phyloP scores from a whole-genome alignment of 257 asterid genomes.

The Linaria vulgaris region DNA sequence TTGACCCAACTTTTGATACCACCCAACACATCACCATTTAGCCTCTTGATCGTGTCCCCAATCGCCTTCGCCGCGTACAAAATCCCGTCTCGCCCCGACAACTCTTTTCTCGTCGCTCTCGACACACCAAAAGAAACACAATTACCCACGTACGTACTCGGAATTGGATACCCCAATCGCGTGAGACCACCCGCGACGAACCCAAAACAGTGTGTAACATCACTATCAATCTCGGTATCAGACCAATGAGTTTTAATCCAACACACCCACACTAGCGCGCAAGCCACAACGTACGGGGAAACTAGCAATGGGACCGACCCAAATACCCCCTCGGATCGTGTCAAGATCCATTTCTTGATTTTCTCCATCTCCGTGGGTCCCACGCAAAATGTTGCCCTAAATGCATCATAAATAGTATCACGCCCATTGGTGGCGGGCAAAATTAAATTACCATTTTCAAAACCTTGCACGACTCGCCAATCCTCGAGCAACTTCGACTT shows the following conservation, averaged over 20 bases:
- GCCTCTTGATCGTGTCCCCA: constrained; percentile 36
- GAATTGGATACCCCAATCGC: constrained; percentile 28
- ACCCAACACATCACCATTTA: constrained; percentile 32
- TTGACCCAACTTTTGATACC: constrained; percentile 37
- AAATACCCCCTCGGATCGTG: constrained; percentile 25
- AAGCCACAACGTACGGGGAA: constrained; percentile 31
- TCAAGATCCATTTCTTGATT: constrained; percentile 42
- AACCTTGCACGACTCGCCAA: constrained; percentile 11
- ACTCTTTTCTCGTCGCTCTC: constrained; percentile 10
- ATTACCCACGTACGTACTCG: constrained; percentile 35
- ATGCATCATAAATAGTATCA: not conserved
- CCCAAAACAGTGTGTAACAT: constrained; percentile 32
- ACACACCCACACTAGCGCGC: constrained; percentile 43
- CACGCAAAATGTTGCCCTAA: constrained; percentile 39
- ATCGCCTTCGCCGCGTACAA: constrained; percentile 31
- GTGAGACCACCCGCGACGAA: constrained; percentile 42
- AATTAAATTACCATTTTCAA: not conserved
- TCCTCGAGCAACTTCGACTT: constrained; percentile 29
- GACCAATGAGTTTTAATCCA: constrained; percentile 36
- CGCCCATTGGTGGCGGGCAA: not conserved
- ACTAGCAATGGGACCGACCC: constrained; percentile 40
- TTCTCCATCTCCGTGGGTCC: constrained; percentile 35
- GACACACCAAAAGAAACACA: constrained; percentile 37
- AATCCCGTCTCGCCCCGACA: constrained; percentile 31
- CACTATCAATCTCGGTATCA: not conserved